Conservation (phyloP, 192 early-diverging fungal species). For the Coemansia sp. region DNA sequence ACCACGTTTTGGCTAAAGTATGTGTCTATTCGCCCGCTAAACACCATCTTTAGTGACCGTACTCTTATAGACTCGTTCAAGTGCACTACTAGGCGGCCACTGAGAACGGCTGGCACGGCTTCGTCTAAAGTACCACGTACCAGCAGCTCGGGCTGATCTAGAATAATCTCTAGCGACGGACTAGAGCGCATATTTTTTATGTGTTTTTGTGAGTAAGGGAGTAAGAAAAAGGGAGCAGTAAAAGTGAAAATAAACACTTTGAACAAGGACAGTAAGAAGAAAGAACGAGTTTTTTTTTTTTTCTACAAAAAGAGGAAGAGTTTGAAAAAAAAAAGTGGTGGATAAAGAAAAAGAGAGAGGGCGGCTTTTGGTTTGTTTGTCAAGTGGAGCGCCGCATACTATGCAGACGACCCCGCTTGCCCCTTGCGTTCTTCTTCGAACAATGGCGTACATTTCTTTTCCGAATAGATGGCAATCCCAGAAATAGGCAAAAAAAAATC, state of each 20-base stretch:
- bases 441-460: background rate
- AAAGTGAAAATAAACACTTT: constrained; percentile 1
- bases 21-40: constrained; percentile 58
- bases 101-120: constrained; percentile 49
- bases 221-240: background rate
- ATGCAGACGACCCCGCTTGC: background rate
- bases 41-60: constrained; percentile 54
- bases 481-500: background rate
- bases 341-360: background rate
- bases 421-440: background rate
- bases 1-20: constrained; percentile 50
- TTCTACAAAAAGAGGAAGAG: background rate
- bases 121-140: constrained; percentile 51
- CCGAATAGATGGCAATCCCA: background rate
- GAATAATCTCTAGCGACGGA: constrained; percentile 37
- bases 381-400: background rate
- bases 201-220: background rate
- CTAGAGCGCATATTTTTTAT: constrained; percentile 38
- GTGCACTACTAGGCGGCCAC: constrained; percentile 59
- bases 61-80: constrained; percentile 57
- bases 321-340: background rate
- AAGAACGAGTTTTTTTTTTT: background rate
- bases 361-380: constrained; percentile 1
- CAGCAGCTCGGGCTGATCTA: constrained; percentile 49
- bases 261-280: constrained; percentile 1